These are phyloP conservation scores for Lolium perenne DNA, from an alignment of 176 grass and related monocot species.

Conservation along the genomic window DNA sequence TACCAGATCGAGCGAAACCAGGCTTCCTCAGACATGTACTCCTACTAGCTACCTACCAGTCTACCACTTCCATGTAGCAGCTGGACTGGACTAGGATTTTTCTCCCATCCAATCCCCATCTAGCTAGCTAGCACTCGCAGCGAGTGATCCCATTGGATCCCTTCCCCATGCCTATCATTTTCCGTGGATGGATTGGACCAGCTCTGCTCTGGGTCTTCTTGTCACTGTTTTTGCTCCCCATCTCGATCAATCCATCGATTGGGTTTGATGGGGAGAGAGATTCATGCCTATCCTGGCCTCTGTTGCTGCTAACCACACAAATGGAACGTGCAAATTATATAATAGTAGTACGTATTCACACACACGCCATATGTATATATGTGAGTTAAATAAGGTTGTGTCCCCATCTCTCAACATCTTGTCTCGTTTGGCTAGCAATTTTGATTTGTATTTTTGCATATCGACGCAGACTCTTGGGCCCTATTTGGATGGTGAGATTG, in stretches of 20 bases:
- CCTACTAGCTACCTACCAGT: not conserved
- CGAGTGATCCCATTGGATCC: not conserved
- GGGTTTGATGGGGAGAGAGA: not conserved
- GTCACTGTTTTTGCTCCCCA: not conserved
- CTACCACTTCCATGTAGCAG: not conserved
- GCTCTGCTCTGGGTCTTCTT: not conserved
- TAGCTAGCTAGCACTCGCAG: not conserved
- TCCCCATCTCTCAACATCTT: not conserved
- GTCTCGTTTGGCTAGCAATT: not conserved
- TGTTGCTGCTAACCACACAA: slow-evolving; percentile 22
- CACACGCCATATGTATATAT: not conserved
- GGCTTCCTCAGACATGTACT: too few relatives aligned
- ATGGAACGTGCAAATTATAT: not conserved
- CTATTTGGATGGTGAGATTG: too few relatives aligned
- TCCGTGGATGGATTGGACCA: not conserved
- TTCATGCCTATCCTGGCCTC: slow-evolving; percentile 26
- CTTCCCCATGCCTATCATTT: not conserved
- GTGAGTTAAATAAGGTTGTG: slow-evolving; percentile 1
- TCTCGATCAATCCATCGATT: not conserved
- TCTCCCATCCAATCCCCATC: not conserved
- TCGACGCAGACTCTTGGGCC: not conserved
- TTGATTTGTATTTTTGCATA: not conserved
- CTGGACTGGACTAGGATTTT: not conserved
- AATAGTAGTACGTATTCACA: not conserved
- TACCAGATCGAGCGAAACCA: slow-evolving; percentile 16